Base-by-base conservation (phyloP, 768 basidiomycete species). In the Coprinopsis strossmayeri region DNA sequence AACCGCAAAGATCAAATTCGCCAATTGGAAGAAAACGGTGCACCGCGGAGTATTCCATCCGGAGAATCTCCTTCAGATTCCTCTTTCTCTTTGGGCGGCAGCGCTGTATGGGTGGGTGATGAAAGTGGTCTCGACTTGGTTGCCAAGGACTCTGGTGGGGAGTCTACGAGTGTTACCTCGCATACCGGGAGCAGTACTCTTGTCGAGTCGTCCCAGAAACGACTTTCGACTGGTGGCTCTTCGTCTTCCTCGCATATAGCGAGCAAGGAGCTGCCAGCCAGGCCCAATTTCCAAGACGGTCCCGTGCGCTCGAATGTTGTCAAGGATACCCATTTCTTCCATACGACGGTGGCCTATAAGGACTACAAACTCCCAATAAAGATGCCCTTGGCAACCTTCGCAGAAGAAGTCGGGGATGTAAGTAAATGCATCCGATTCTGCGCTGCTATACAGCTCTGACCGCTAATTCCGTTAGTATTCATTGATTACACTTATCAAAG, bases 331-430 rank as follows among this genome's bases (percentile, higher is more conserved):
- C 94, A 97, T 62, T 95, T 89, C 61, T 97, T 81, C 67, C 84
- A 93, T 59, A 90, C 94, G 1, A 75, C 77, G 10, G 87, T 95
- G 48, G 78, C 73, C 12, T 95, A 93, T 67, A 86, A 84, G 63
- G 84, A 84, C 48, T 83, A 92, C 53, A 78, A 79, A 24, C 65
- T 97, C 25, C 94, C 93, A 12, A 91, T 98, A 60, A 86, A 91
- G 59, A 80, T 98, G 64, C 96, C 96, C 0, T 67, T 96, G 39
- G 79, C 82, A 17, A 87, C 85, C 1, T 97, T 96, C 62, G 78
- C 89, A 0, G 91, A 94, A 64, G 96, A 99, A 72, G 91, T 99
- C 49, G 94, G 96, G 38, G 94, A 97, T 65, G 95, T 97, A 62
- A 72, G 65, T 70, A 38, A 27, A 52, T 41, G 48, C 25, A 26